Base-by-base conservation (phyloP, 352 stramenopile genomes). In the Phytophthora pistaciae region DNA sequence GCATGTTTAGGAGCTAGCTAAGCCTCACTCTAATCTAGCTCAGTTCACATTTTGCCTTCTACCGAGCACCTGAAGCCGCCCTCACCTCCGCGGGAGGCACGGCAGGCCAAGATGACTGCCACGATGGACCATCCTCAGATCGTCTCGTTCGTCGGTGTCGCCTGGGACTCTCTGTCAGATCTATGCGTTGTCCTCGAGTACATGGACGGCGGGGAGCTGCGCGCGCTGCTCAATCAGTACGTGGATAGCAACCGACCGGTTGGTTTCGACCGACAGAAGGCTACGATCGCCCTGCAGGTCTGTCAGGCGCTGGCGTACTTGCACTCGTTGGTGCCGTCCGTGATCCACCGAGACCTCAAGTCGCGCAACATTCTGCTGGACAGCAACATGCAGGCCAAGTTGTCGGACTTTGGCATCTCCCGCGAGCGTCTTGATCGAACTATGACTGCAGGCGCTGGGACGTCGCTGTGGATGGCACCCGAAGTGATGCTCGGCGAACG, bases 401-500 rank as follows among this genome's bases (percentile, higher is more conserved):
- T 92, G 23, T 87, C 79, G 0, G 84, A 92, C 68, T 92, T 91
- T 67, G 84, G 84, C 6, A 75, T 92, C 14, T 88, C 79, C 10
- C 64, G 74, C 6, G 54, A 69, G 31, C 60, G 63, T 21, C 53
- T 72, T 0, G 68, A 76, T 3, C 42, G 72, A 3, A 80, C 69
- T 3, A 86, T 88, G 79, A 85, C 71, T 1, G 60, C 68, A 11
- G 70, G 75, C 9, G 74, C 87, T n/a, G 85, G 83, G 3, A 93
- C 85, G 0, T 84, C 81, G 5, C 77, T 84, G 21, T 91, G 85
- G 85, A 75, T 84, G 29, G 82, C 85, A 5, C 83, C 85, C 0
- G 85, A 93, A 53, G 65, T 91, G n/a, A 72, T 98, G 23, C 44
- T 75, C 0, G 89, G 91, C 3, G 71, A 79, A 27, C 84, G 93